A percentile compares a stretch with the other conserved stretches of the same genome.
These are phyloP conservation scores for Globisporangium rhizosaccharum DNA, from an alignment of 352 stramenopile species.

Conservation along the genomic window DNA sequence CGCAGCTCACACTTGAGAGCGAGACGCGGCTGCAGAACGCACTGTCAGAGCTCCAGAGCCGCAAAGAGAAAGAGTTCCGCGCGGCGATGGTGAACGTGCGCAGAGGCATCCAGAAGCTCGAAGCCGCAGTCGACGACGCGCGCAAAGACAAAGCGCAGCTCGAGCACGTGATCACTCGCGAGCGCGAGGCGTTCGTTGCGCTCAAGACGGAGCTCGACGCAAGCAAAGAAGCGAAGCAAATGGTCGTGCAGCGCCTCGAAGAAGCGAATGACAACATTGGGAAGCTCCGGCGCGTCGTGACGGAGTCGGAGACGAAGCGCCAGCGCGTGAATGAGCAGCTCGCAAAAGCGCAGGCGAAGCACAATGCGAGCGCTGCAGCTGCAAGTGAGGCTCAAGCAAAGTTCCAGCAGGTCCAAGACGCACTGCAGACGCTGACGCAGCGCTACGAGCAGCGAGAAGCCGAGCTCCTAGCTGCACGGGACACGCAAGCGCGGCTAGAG, in stretches of 20 bases:
- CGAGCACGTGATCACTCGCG: conserved; percentile 44
- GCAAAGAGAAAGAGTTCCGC: conserved; percentile 61
- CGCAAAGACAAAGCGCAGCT: conserved; percentile 42
- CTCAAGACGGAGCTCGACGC: conserved; percentile 54
- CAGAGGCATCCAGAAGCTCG: conserved; percentile 69
- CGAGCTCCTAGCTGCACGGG: conserved; percentile 24
- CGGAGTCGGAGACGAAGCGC: conserved; percentile 30
- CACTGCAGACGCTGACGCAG: conserved; percentile 14
- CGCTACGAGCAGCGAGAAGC: conserved; percentile 23
- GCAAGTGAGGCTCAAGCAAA: not conserved
- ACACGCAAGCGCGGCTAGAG: conserved; percentile 27
- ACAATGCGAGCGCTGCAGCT: conserved; percentile 14
- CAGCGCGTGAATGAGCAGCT: conserved; percentile 26
- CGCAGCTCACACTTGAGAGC: conserved; percentile 36
- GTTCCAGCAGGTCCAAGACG: conserved; percentile 14
- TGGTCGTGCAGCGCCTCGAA: conserved; percentile 47
- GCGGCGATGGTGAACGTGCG: conserved; percentile 69
- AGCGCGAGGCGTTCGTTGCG: conserved; percentile 45
- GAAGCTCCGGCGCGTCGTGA: conserved; percentile 45
- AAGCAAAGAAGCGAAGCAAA: conserved; percentile 34
- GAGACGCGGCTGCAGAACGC: conserved; percentile 50
- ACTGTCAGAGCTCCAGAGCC: conserved; percentile 53
- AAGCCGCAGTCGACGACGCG: conserved; percentile 37
- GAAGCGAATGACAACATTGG: conserved; percentile 70
- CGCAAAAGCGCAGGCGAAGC: conserved; percentile 11